Conservation (phyloP, 2,329 filamentous ascomycete genomes). For the Colletotrichum chlorophyti region DNA sequence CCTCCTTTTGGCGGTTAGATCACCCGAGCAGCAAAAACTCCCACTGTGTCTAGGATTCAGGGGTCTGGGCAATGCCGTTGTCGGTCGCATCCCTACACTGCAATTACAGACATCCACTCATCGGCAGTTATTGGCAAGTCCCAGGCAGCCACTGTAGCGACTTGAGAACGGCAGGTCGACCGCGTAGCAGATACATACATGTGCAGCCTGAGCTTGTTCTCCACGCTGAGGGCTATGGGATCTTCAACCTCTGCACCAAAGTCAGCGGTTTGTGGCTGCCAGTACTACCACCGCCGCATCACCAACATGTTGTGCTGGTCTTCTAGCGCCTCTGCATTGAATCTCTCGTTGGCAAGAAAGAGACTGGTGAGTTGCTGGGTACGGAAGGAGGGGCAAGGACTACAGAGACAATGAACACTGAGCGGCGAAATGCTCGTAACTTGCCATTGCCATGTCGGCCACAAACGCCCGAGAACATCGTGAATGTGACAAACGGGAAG, state of each 20-base stretch:
- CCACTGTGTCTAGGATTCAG: conserved; percentile 1
- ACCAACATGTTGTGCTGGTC: background rate
- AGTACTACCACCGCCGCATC: background rate
- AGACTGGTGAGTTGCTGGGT: too few species aligned
- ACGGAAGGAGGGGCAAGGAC: too few species aligned
- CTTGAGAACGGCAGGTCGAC: conserved; percentile 9
- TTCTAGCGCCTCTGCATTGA: background rate
- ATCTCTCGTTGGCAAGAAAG: too few species aligned
- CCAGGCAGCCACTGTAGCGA: conserved; percentile 15
- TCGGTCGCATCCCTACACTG: conserved; percentile 14
- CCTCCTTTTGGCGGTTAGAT: background rate
- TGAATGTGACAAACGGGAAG: too few species aligned
- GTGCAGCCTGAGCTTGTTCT: background rate
- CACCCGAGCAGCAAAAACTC: background rate
- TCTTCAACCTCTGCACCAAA: too few species aligned
- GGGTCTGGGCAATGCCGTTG: conserved; percentile 13
- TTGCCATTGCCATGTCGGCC: too few species aligned
- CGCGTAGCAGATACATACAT: conserved; percentile 15
- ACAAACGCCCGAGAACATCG: too few species aligned
- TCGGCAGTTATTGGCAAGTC: conserved; percentile 16
- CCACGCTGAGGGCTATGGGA: background rate
- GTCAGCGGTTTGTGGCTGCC: too few species aligned
- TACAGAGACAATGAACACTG: background rate
- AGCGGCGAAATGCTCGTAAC: background rate
- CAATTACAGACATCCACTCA: conserved; percentile 20